Base-by-base conservation (phyloP, 2,329 filamentous ascomycete genomes). In the Penicillium sclerotiorum region DNA sequence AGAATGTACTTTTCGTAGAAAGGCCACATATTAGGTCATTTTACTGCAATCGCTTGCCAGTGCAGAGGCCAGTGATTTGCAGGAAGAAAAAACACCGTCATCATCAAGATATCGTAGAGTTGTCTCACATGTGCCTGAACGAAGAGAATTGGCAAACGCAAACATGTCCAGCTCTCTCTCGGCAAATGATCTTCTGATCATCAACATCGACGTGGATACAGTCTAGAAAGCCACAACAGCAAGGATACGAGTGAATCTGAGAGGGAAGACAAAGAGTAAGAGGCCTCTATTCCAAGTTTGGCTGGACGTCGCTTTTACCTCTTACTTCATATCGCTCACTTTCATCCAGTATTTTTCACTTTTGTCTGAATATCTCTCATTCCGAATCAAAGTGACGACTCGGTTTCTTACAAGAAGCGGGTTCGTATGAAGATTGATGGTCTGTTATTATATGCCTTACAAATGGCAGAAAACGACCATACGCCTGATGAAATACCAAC, bases 1-100 rank as follows among this genome's bases (percentile, higher is more conserved):
- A 97, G 97, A 72, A 97, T 82, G 75, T 97, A 96, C 80, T 96
- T 96, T 97, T 97, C 91, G 97, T 95, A 83, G 96, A 97, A 39
- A 97, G 82, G 71, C 94, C 94, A 94, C 94, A 97, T 73, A 93
- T 89, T 44, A 96, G 83, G 76, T 97, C 93, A 80, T 97, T 92
- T 69, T 96, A 97, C 75, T 97, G 94, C 94, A 94, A 97, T 57
- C 82, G 80, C 79, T 95, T 95, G 63, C n/a, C n/a, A n/a, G n/a
- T n/a, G n/a, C 94, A 88, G 55, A 99, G 83, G 76, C 94, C 94
- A 63, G 93, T 91, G 64, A 95, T 91, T 75, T 97, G 94, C 53
- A 97, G 81, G 83, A 94, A 96, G 80, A 97, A 95, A n/a, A n/a
- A 59, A 90, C 84, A 72, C 94, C 94, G 60, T 97, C 91, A 60